These are phyloP conservation scores for Gonapodya sp. DNA, from an alignment of 192 early-diverging fungal species.

Conservation along the genomic window DNA sequence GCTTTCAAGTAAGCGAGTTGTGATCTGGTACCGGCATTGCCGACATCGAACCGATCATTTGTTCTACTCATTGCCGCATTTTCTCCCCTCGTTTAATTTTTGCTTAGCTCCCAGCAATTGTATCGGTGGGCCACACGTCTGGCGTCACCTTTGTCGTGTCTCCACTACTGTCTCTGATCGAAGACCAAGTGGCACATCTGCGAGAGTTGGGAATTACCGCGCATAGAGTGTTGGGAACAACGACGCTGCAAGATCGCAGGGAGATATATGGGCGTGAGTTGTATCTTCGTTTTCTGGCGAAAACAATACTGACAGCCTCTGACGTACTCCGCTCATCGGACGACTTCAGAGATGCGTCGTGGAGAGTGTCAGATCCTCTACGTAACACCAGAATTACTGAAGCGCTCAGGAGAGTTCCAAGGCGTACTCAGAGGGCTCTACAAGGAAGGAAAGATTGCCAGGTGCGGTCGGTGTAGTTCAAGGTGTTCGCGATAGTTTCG, in stretches of 20 bases:
- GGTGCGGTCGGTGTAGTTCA: too few relatives aligned
- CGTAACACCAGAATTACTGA: conserved; percentile 13
- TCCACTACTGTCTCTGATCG: conserved; percentile 89
- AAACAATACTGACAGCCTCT: not conserved
- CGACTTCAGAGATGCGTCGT: not conserved
- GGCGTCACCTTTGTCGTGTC: conserved; percentile 87
- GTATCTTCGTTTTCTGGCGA: not conserved
- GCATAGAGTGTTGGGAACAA: not conserved
- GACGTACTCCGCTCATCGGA: not conserved
- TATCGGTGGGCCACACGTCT: conserved; percentile 47
- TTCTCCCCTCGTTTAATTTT: not conserved
- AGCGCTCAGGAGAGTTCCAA: not conserved
- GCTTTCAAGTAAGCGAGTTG: conserved; percentile 53
- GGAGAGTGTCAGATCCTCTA: conserved; percentile 8
- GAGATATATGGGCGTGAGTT: not conserved
- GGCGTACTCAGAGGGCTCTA: conserved; percentile 7
- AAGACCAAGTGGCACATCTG: conserved; percentile 83
- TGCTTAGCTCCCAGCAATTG: conserved; percentile 61
- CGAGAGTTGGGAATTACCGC: not conserved
- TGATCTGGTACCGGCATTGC: too few relatives aligned
- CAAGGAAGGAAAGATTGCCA: not conserved
- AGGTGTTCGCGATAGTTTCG: too few relatives aligned
- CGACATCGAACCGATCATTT: too few relatives aligned
- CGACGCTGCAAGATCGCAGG: not conserved
- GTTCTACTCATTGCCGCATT: too few relatives aligned